Evolutionary conservation across 306 rosid species (phyloP), one percentile per base, ranked within the genome.

Genomic region (Vigna angularis): DNA sequence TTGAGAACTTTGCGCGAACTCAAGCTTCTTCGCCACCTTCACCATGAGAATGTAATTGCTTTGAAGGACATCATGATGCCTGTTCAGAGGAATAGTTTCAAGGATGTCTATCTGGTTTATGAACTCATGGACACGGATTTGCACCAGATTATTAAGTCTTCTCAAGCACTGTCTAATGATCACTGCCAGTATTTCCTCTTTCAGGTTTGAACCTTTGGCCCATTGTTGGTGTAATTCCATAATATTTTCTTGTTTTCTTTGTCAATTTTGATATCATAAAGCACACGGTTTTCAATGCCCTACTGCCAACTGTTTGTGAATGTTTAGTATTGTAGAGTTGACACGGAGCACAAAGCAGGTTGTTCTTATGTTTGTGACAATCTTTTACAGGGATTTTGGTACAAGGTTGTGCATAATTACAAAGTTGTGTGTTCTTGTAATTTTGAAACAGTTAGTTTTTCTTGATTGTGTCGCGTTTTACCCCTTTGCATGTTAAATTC

Each of bases 61-160:
- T 83, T 92, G 78, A 94, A 92, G 82, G 98, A 94, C 72, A 93
- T 94, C 48, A 94, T 94, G 98, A 83, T 90, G 97, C 97, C 97
- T 0, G 63, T 81, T 42, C 90, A 91, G 9, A 86, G 90, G 81
- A 84, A 57, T 22, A 89, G 80, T 58, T 94, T 94, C 78, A 94
- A 89, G 87, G 97, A 94, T 86, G 98, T 94, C 34, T 94, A 94
- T 79, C 80, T 92, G 70, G 98, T 94, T 47, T 94, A 89, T 86
- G 98, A 94, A 65, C 97, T 94, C 67, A 94, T 94, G 98, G 98
- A 94, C 83, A 94, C 98, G 3, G 98, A 94, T 88, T 90, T 94
- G 65, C 97, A 94, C 81, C 98, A 91, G 85, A 91, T 94, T 80
- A 87, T 94, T 49, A 94, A 91, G 82, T 94, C 98, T 48, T 88